Base-by-base conservation (phyloP, 2,329 filamentous ascomycete species). In the Atkinsonella hypoxylon region DNA sequence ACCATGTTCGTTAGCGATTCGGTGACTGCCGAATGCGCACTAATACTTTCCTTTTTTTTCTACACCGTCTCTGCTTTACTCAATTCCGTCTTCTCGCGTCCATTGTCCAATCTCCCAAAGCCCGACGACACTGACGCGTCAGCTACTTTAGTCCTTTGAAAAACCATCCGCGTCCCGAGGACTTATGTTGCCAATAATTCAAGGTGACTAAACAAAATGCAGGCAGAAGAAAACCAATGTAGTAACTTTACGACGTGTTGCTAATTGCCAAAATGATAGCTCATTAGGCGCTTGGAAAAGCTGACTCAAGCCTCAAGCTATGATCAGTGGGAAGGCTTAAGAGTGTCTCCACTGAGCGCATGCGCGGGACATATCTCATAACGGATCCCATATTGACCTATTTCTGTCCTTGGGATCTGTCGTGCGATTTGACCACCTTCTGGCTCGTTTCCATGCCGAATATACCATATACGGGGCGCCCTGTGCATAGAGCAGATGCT, bases 1-100 rank as follows among this genome's bases (percentile, higher is more conserved):
- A 10, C 17, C 39, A 40, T 17, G 39, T 17, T 8, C 41, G 44
- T n/a, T 40, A 26, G 47, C 20, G 22, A 41, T 12, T 51, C 47
- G 51, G 51, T 47, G 8, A 38, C 43, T 36, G 47, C 47, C 47
- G 42, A 31, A 49, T 52, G 30, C 44, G 47, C 51, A 45, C 30
- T 44, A 34, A 26, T 10, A 11, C 39, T 10, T 46, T 18, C 43
- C 43, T 30, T 30, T 22, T 38, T 43, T 36, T 45, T 43, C 26
- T 31, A 15, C 36, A 26, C 2, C 34, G 43, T 17, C 6, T 20
- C 17, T 22, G 31, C 11, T 15, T 30, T 26, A 18, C 34, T 1
- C 10, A 8, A 13, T 10, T 22, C 31, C 5, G 26, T 30, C 31
- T 6, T 11, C 17, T 18, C 43, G 31, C 43, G 32, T 45, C 13